Conservation (phyloP, 2,329 filamentous ascomycete species). For the Penicillium freii region DNA sequence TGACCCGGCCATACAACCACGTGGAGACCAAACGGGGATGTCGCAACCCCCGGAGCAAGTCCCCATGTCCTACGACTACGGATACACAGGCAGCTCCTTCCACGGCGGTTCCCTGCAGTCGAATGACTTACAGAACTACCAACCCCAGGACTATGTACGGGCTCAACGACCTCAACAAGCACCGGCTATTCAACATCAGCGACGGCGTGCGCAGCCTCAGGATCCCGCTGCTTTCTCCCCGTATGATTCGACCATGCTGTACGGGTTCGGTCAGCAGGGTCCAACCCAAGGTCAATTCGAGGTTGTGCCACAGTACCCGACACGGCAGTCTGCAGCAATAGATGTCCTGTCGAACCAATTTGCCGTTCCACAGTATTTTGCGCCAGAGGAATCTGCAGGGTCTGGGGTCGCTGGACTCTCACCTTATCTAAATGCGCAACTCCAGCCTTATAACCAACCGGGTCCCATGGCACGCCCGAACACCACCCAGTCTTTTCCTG, state of each 20-base stretch:
- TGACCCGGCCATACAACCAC: slow-evolving; percentile 34
- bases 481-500: slow-evolving; percentile 52
- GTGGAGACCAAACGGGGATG: slow-evolving; percentile 37
- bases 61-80: slow-evolving; percentile 49
- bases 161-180: slow-evolving; percentile 39
- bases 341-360: slow-evolving; percentile 71
- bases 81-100: slow-evolving; percentile 55
- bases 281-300: slow-evolving; percentile 68
- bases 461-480: slow-evolving; percentile 55
- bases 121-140: slow-evolving; percentile 60
- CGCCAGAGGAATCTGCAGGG: slow-evolving; percentile 62
- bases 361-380: slow-evolving; percentile 72
- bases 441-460: slow-evolving; percentile 60
- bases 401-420: slow-evolving; percentile 57
- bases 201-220: slow-evolving; percentile 51
- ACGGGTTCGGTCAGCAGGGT: slow-evolving; percentile 67
- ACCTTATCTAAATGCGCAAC: slow-evolving; percentile 65
- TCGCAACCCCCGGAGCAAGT: slow-evolving; percentile 38
- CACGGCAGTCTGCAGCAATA: slow-evolving; percentile 72
- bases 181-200: slow-evolving; percentile 29
- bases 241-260: slow-evolving; percentile 70
- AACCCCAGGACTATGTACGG: slow-evolving; percentile 59
- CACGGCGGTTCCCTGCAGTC: slow-evolving; percentile 47
- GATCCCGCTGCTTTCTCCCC: not conserved
- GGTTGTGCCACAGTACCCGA: slow-evolving; percentile 69